Base-by-base conservation (phyloP, 768 basidiomycete genomes). In the Glaciozyma martinii region DNA sequence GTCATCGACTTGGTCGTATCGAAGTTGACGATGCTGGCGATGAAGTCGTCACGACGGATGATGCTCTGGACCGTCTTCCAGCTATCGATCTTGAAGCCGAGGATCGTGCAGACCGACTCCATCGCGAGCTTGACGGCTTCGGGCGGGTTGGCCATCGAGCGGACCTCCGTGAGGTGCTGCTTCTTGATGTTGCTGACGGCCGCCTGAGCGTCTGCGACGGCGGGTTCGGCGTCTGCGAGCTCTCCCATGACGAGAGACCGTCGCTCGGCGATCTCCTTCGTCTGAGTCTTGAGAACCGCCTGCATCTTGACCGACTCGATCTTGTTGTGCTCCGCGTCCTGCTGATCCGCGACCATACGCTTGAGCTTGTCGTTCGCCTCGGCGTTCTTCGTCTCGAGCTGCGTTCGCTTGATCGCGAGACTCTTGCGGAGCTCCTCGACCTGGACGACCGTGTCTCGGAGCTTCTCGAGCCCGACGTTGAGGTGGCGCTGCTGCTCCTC, bases 401-500 rank as follows among this genome's bases (percentile, higher is more conserved):
- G 92, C 4, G 86, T 84, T 25, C 90, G 85, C 77, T 99, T 99
- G 72, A 87, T 86, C 3, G 95, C 93, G 46, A 98, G 84, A 75
- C 92, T 95, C 78, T 89, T 89, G 61, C 94, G 84, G 32, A 99
- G 82, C 73, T 97, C 89, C 77, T 98, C 95, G 43, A 99, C 95
- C 75, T 98, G 93, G 1, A 86, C 88, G 66, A 99, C 93, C 0
- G 95, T 99, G 65, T 93, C 90, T 37, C 85, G 86, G 32, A 98
- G 83, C 77, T 99, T 99, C 77, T 98, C 93, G 58, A 99, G 83
- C 63, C 95, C 95, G 66, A 98, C 91, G 72, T 99, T 95, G 61
- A 99, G 82, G 79, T 99, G 95, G 37, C 95, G 87, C 74, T 98
- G 95, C 74, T 99, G 93, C 75, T 99, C 95, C 76, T 98, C 95